Evolutionary conservation across 2,329 filamentous ascomycete genomes (phyloP).

Genomic region (Thelonectria discophora): DNA sequence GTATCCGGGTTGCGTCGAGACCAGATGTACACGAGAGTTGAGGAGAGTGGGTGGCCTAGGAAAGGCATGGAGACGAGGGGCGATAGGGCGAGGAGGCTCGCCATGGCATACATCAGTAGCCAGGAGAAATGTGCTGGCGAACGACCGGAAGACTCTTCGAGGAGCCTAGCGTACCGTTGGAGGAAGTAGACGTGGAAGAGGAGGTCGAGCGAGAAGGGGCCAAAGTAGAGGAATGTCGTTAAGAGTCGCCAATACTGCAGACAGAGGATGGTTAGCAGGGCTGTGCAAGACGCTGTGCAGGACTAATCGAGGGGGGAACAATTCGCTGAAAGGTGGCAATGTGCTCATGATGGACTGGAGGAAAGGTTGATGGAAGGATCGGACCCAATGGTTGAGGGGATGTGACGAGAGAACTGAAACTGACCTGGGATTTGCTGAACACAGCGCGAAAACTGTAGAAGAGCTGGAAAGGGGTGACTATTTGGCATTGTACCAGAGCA

Average conservation of each 20-base stretch:
- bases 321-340: background rate
- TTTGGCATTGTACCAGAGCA: slow-evolving; percentile 89
- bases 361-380: background rate
- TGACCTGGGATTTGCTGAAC: slow-evolving; percentile 89
- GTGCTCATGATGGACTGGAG: background rate
- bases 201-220: slow-evolving; percentile 90
- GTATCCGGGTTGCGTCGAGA: slow-evolving; percentile 93
- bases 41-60: slow-evolving; percentile 90
- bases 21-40: slow-evolving; percentile 97
- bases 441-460: slow-evolving; percentile 97
- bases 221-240: slow-evolving; percentile 97
- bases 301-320: no score
- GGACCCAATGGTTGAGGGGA: no score
- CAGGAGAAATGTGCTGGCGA: slow-evolving; percentile 95
- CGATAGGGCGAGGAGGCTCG: slow-evolving; percentile 80
- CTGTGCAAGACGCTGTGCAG: background rate
- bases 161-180: slow-evolving; percentile 91
- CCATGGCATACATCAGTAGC: slow-evolving; percentile 87
- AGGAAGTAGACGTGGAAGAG: slow-evolving; percentile 99
- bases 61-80: slow-evolving; percentile 92
- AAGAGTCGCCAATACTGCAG: slow-evolving; percentile 92
- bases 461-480: slow-evolving; percentile 91
- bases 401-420: slow-evolving; percentile 37
- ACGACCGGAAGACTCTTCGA: slow-evolving; percentile 93
- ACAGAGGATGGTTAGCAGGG: slow-evolving; percentile 27